Evolutionary conservation across 345 rosid genomes (phyloP), one percentile per base, ranked within the genome.

Genomic region (Carallia pectinifolia): DNA sequence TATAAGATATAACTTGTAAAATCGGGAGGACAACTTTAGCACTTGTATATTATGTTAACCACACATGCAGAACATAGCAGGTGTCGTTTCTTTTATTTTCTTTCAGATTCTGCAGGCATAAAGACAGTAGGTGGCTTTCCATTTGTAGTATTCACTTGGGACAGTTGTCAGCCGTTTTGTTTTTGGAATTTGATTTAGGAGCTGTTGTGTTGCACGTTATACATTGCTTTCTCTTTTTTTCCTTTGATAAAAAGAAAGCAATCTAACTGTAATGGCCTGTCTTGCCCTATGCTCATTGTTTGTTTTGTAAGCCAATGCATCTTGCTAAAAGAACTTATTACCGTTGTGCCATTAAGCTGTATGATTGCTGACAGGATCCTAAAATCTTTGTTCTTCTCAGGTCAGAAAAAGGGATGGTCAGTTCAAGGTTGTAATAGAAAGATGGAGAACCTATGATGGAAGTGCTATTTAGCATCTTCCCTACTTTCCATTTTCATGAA

Each of bases 401-500:
- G 80, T 86, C 7, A 83, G 90, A 81, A 86, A 30, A 66, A 82
- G 90, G 61, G 85, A 81, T 62, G 79, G 77, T 10, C 72, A 75
- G 34, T 80, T 77, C 39, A 81, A 71, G 18, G 81, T 86, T 60
- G 85, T 80, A 40, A 82, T 88, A 68, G 90, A 85, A 77, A 84
- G 89, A 71, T 86, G 87, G 90, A 85, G 83, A 74, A 37, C 84
- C 16, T 88, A 85, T 36, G 86, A 86, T 30, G 81, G 81, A 8
- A 74, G 65, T 60, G 82, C 72, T 71, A 71, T 84, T 19, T 84
- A 71, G 77, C 33, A 31, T 48, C 64, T 39, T 29, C 4, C 36
- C 31, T 0, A 15, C 60, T 34, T 17, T 7, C 23, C 17, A 19
- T 34, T 53, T 44, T 62, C 7, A 13, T 44, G 62, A 58, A 30